These are phyloP conservation scores for Saccharomycopsis microspora DNA, from an alignment of 805 yeast species.

Conservation along the genomic window DNA sequence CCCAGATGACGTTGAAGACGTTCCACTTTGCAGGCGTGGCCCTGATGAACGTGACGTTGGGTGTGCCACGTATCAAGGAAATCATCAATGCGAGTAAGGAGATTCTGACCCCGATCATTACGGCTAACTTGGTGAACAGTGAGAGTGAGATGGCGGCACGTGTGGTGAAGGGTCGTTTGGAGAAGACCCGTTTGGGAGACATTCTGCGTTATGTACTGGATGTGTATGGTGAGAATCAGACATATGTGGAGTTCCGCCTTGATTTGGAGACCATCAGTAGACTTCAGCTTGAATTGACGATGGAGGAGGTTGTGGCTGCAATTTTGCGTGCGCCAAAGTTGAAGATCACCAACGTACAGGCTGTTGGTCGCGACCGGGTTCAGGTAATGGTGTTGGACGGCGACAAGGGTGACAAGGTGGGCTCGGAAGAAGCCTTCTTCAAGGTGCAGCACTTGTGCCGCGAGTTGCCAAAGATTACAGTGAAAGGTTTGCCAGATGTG, in stretches of 20 bases:
- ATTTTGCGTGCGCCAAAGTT: slow-evolving; percentile 78
- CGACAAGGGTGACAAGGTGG: slow-evolving; percentile 19
- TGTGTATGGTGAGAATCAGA: slow-evolving; percentile 71
- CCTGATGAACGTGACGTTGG: slow-evolving; percentile 95
- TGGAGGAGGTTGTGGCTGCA: slow-evolving; percentile 80
- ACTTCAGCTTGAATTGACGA: slow-evolving; percentile 77
- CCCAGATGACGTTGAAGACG: slow-evolving; percentile 93
- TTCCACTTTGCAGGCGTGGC: slow-evolving; percentile 99
- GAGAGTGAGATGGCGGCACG: slow-evolving; percentile 96
- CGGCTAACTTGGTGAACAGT: slow-evolving; percentile 85
- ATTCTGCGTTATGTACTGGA: slow-evolving; percentile 87
- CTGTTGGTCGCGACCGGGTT: slow-evolving; percentile 53
- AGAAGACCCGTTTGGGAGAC: slow-evolving; percentile 80
- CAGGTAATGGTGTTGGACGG: slow-evolving; percentile 47
- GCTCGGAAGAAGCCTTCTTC: slow-evolving; percentile 35
- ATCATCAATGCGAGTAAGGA: slow-evolving; percentile 93
- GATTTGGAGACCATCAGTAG: slow-evolving; percentile 80
- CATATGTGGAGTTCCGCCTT: slow-evolving; percentile 70
- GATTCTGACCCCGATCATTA: slow-evolving; percentile 93
- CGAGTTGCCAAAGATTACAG: slow-evolving; percentile 75
- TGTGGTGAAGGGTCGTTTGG: slow-evolving; percentile 95
- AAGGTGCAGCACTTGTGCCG: slow-evolving; percentile 86
- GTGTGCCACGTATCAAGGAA: slow-evolving; percentile 99
- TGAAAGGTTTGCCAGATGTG: slow-evolving; percentile 85
- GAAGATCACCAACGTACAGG: slow-evolving; percentile 69